Conservation (phyloP, 148 eudicot genomes). For the Talinum fruticosum region DNA sequence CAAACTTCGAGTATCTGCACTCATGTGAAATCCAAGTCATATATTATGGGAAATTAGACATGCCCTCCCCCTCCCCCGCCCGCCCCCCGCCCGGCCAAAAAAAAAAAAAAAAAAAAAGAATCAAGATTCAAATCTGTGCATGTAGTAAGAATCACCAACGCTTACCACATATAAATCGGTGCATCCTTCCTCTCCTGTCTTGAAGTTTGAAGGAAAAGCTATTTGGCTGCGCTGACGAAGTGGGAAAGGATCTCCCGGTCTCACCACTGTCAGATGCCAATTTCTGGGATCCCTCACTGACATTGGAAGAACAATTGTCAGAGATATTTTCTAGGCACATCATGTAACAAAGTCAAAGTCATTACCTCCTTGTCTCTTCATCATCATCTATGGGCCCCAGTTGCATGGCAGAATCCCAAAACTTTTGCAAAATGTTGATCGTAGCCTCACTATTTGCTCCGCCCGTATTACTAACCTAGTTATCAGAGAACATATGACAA, state of each 20-base stretch:
- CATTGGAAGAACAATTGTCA: neutral
- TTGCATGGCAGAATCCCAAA: conserved; percentile 94
- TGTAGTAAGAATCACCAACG: conserved; percentile 12
- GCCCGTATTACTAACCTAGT: conserved; percentile 73
- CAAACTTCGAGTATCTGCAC: conserved; percentile 66
- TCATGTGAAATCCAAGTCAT: conserved; percentile 13
- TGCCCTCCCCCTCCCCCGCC: neutral
- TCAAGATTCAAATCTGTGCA: neutral
- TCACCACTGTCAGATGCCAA: conserved; percentile 68
- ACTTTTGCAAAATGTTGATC: conserved; percentile 80
- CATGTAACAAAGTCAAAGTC: conserved; percentile 8
- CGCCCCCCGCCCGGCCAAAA: neutral
- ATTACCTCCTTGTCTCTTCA: conserved; percentile 74
- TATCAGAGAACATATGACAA: conserved; percentile 10
- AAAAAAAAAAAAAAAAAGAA: neutral
- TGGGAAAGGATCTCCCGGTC: conserved; percentile 42
- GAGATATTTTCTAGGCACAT: neutral
- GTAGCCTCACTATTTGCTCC: conserved; percentile 71
- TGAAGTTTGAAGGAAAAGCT: conserved; percentile 75
- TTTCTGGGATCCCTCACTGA: conserved; percentile 70
- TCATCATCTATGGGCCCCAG: conserved; percentile 66
- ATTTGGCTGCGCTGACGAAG: conserved; percentile 39
- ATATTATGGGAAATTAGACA: neutral
- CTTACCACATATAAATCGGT: conserved; percentile 86
- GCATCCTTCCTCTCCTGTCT: conserved; percentile 84